phyloP scores from a whole-genome alignment of 1,139 yeast species.

The Kodamaea arcana region DNA sequence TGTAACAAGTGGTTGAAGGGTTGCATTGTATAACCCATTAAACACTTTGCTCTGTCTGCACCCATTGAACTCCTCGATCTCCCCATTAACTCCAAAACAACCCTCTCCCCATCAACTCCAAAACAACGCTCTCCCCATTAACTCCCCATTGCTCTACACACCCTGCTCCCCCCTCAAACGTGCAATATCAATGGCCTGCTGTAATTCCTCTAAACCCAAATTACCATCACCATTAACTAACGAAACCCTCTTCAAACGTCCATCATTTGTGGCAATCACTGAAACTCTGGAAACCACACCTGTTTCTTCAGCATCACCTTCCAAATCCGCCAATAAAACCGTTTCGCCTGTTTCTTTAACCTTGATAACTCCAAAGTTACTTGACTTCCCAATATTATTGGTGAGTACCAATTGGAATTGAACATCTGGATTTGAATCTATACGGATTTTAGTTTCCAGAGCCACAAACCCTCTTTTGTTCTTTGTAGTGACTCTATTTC shows the following conservation, averaged over 20 bases:
- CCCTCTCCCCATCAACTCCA: no score
- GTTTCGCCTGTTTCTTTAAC: constrained; percentile 24
- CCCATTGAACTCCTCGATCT: no score
- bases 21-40: no score
- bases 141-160: background rate
- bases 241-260: constrained; percentile 14
- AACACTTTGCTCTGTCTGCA: no score
- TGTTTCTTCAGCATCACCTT: constrained; percentile 75
- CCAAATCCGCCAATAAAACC: constrained; percentile 62
- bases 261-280: constrained; percentile 26
- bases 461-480: constrained; percentile 28
- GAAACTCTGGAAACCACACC: constrained; percentile 41
- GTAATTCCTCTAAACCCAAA: constrained; percentile 40
- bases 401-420: constrained; percentile 20
- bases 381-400: constrained; percentile 21
- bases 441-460: constrained; percentile 23
- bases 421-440: constrained; percentile 24
- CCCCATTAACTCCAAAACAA: no score
- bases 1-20: no score
- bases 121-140: no score
- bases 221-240: constrained; percentile 24
- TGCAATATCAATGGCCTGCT: constrained; percentile 44
- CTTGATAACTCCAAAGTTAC: constrained; percentile 63
- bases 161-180: constrained; percentile 17
- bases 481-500: constrained; percentile 11